Base-by-base conservation (phyloP, 352 stramenopile genomes). In the Pythium phragmiticola region DNA sequence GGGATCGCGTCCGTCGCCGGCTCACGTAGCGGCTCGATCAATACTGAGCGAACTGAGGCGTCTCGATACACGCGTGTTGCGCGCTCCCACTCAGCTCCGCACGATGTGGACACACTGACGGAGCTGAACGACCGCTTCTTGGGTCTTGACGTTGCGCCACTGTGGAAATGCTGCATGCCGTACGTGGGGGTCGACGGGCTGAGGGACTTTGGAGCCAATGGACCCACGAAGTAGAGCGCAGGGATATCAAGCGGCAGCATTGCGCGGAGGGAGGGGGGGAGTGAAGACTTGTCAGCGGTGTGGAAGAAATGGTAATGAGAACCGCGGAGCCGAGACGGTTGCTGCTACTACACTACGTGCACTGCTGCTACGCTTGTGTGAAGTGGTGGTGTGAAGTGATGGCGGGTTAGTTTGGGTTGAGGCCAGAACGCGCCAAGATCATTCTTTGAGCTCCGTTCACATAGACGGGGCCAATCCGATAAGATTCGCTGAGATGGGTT, bases 401-500 rank as follows among this genome's bases (percentile, higher is more conserved):
- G 36, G 12, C 36, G 36, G 41, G 11, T 47, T 47, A 5, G 41
- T 14, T n/a, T n/a, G n/a, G 17, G 7, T 21, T 47, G 41, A 16
- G 41, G 11, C 17, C 41, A 47, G 41, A 47, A 47, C 41, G 41
- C 8, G 17, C 41, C 41, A 7, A 47, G 9, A 12, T 41, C 12
- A 41, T 41, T 47, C 5, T 7, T 47, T 47, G 41, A 47, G 41
- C 36, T 41, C 36, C 7, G 41, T 47, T 47, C 41, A 47, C 41
- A 47, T 16, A 47, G 16, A 7, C 41, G 17, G 41, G 41, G 7
- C 8, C 4, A 21, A 5, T 7, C 4, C 17, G 7, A 14, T n/a
- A 47, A 47, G 41, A 47, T 47, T 47, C 41, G 41, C 41, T 47
- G 41, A 47, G 41, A 47, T 47, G 41, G 16, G 41, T 21, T 47